These are phyloP conservation scores for Podosphaera xanthii DNA, from an alignment of 2,329 filamentous ascomycete species.

Conservation along the genomic window DNA sequence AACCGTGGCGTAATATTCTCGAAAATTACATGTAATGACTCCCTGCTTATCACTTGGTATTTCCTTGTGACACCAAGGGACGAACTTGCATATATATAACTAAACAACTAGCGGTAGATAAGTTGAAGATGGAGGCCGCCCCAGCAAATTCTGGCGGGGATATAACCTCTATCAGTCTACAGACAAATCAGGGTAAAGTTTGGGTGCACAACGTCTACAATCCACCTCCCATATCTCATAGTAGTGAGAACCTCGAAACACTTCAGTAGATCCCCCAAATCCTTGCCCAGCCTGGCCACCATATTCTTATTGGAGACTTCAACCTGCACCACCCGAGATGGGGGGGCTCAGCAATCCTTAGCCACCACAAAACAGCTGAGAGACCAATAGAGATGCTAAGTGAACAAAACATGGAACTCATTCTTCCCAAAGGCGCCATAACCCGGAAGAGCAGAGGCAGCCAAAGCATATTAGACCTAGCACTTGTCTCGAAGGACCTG, in stretches of 20 bases:
- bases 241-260: background rate
- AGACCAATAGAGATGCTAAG: background rate
- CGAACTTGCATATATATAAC: background rate
- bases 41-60: background rate
- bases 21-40: background rate
- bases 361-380: background rate
- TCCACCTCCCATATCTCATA: background rate
- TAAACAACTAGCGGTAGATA: background rate
- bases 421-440: background rate
- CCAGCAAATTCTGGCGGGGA: no score
- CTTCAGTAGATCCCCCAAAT: background rate
- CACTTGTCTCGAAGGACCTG: background rate
- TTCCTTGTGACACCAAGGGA: background rate
- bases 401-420: background rate
- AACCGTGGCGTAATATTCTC: background rate
- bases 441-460: background rate
- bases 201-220: background rate
- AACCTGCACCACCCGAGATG: no score
- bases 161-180: background rate
- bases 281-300: background rate
- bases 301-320: background rate
- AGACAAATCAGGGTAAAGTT: background rate
- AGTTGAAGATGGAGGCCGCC: no score
- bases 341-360: background rate
- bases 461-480: background rate